A percentile compares a stretch with the other conserved stretches of the same genome.
phyloP scores from a whole-genome alignment of 2,329 filamentous ascomycete genomes.

The Pseudogymnoascus sp. region DNA sequence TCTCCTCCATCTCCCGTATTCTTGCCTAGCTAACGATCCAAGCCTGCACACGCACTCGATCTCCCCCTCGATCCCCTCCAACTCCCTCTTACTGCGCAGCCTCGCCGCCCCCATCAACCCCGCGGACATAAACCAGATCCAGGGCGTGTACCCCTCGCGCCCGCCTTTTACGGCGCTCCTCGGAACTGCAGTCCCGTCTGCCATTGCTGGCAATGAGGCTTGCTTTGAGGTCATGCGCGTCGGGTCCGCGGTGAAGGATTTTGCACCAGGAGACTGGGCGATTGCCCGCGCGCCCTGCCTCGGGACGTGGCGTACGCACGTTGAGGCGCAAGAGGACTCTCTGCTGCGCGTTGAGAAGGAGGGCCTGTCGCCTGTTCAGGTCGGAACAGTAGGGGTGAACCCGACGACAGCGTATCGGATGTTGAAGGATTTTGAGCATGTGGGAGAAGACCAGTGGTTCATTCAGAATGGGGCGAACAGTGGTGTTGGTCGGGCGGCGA shows the following conservation, averaged over 20 bases:
- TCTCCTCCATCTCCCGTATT: neutral
- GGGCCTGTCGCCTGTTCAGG: slow-evolving; percentile 67
- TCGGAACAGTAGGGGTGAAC: slow-evolving; percentile 84
- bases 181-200: slow-evolving; percentile 67
- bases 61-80: slow-evolving; percentile 60
- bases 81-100: slow-evolving; percentile 70
- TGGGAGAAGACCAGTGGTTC: slow-evolving; percentile 79
- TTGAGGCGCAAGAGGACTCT: slow-evolving; percentile 55
- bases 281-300: slow-evolving; percentile 76
- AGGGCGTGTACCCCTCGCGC: slow-evolving; percentile 88
- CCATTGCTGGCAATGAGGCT: slow-evolving; percentile 83
- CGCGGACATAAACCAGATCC: slow-evolving; percentile 95
- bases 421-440: slow-evolving; percentile 66
- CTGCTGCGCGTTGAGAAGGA: slow-evolving; percentile 63
- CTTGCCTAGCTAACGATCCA: neutral
- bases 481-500: slow-evolving; percentile 82
- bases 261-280: slow-evolving; percentile 83
- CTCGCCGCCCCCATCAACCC: slow-evolving; percentile 93
- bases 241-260: slow-evolving; percentile 43
- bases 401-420: slow-evolving; percentile 92
- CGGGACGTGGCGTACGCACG: slow-evolving; percentile 93
- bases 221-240: slow-evolving; percentile 79
- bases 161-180: slow-evolving; percentile 69
- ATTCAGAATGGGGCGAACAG: slow-evolving; percentile 96
- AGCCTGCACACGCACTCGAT: slow-evolving; percentile 70